These are phyloP conservation scores for Cadophora sp. DNA, from an alignment of 2,329 filamentous ascomycete species.

Conservation along the genomic window DNA sequence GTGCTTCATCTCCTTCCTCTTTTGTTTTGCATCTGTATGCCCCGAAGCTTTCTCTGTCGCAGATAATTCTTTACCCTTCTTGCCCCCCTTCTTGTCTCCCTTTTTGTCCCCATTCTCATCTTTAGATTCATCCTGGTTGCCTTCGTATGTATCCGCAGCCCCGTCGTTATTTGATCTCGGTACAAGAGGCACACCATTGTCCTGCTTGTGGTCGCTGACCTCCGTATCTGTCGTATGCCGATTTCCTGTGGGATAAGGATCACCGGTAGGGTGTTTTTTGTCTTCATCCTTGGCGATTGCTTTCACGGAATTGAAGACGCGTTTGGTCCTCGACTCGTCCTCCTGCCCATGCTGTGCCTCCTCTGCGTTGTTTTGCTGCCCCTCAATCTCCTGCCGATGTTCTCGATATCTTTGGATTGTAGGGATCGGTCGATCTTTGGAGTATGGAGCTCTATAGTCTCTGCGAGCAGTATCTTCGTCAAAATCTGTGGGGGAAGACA, in stretches of 20 bases:
- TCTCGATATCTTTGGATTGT: constrained; percentile 38
- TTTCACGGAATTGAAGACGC: constrained; percentile 35
- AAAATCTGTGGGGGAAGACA: constrained; percentile 29
- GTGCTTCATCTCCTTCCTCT: constrained; percentile 39
- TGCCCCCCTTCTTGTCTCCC: constrained; percentile 14
- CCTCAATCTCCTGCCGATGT: constrained; percentile 35
- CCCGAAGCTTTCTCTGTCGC: constrained; percentile 37
- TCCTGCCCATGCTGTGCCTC: constrained; percentile 37
- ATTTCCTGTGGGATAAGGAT: constrained; percentile 38
- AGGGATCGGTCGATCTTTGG: constrained; percentile 37
- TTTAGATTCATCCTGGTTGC: constrained; percentile 12
- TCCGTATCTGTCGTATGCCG: constrained; percentile 29
- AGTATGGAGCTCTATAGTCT: constrained; percentile 38
- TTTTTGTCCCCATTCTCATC: not conserved
- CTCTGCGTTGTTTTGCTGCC: constrained; percentile 31
- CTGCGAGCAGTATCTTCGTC: constrained; percentile 36
- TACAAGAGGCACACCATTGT: constrained; percentile 4
- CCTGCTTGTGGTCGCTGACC: not conserved
- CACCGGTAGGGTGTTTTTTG: constrained; percentile 29
- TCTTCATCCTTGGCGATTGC: constrained; percentile 37
- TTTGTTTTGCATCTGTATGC: constrained; percentile 36
- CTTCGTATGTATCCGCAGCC: constrained; percentile 13
- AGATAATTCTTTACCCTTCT: constrained; percentile 22
- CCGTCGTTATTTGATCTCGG: constrained; percentile 15
- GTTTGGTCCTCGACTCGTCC: constrained; percentile 36